Conservation (phyloP, 768 basidiomycete species). For the Cubamyces lactineus region DNA sequence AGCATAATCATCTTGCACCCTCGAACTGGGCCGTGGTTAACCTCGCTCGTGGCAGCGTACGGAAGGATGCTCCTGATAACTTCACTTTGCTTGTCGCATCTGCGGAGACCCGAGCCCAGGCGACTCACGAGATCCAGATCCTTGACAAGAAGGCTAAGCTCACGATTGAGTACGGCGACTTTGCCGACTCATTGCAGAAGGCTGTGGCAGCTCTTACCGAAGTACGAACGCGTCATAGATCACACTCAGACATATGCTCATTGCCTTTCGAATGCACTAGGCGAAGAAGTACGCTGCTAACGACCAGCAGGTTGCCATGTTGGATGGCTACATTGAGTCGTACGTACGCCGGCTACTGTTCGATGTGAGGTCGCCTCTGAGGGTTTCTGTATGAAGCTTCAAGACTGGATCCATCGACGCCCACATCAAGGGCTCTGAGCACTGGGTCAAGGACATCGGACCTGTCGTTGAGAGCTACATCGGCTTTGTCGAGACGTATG, state of each 20-base stretch:
- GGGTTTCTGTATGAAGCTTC: conserved; percentile 52
- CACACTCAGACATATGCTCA: neutral
- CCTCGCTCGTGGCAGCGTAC: conserved; percentile 48
- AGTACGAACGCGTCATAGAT: conserved; percentile 39
- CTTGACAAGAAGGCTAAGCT: conserved; percentile 50
- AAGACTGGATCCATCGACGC: conserved; percentile 76
- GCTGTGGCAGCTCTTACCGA: conserved; percentile 60
- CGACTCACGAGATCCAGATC: conserved; percentile 50
- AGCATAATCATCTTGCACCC: neutral
- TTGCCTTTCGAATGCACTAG: conserved; percentile 37
- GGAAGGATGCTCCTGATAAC: conserved; percentile 62
- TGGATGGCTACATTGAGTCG: conserved; percentile 81
- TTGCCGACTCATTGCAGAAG: conserved; percentile 56
- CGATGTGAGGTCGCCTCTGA: neutral
- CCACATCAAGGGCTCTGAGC: conserved; percentile 74
- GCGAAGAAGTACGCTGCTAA: conserved; percentile 77
- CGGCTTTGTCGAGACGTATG: conserved; percentile 79
- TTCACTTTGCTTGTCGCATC: conserved; percentile 82
- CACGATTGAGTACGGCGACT: conserved; percentile 78
- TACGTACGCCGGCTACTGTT: conserved; percentile 37
- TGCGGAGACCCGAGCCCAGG: conserved; percentile 44
- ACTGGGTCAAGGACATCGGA: conserved; percentile 87
- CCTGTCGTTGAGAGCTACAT: conserved; percentile 90
- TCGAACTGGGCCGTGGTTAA: neutral
- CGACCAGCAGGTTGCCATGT: conserved; percentile 71